Evolutionary conservation across 2,329 filamentous ascomycete genomes (phyloP).

Genomic region (Stemphylium vesicarium): DNA sequence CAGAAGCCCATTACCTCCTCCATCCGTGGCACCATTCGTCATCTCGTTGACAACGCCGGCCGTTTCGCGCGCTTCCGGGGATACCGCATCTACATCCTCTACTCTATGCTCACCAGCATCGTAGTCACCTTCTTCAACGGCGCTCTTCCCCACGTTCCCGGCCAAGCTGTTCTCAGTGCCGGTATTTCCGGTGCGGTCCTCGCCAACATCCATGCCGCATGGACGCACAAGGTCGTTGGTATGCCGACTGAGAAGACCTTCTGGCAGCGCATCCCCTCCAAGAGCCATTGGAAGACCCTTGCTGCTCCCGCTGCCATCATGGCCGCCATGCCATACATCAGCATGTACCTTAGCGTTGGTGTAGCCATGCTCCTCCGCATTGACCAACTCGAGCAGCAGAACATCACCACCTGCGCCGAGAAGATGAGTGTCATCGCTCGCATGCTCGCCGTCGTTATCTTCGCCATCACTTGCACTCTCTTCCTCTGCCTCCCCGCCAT

Average conservation of each 20-base stretch:
- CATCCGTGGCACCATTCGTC: conserved; percentile 63
- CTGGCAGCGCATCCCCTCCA: conserved; percentile 73
- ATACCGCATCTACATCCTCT: conserved; percentile 56
- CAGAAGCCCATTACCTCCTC: conserved; percentile 67
- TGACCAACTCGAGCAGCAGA: conserved; percentile 40
- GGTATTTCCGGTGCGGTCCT: conserved; percentile 66
- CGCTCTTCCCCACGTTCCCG: conserved; percentile 50
- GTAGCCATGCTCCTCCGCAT: conserved; percentile 47
- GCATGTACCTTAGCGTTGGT: conserved; percentile 57
- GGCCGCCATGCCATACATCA: conserved; percentile 64
- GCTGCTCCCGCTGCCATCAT: conserved; percentile 71
- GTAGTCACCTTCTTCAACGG: conserved; percentile 54
- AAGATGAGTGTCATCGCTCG: conserved; percentile 51
- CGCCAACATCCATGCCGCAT: conserved; percentile 73
- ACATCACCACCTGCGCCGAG: conserved; percentile 46
- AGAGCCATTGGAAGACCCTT: conserved; percentile 71
- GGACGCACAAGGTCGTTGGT: conserved; percentile 87
- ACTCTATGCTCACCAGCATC: conserved; percentile 43
- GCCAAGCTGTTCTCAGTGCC: conserved; percentile 59
- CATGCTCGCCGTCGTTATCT: conserved; percentile 45
- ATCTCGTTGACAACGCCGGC: conserved; percentile 69
- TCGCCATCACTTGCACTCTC: conserved; percentile 60
- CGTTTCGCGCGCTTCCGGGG: conserved; percentile 74
- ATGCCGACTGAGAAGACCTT: conserved; percentile 63
- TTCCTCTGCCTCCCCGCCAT: conserved; percentile 78